Conservation (phyloP, 1,139 yeast species). For the Yamadazyma atlantica region DNA sequence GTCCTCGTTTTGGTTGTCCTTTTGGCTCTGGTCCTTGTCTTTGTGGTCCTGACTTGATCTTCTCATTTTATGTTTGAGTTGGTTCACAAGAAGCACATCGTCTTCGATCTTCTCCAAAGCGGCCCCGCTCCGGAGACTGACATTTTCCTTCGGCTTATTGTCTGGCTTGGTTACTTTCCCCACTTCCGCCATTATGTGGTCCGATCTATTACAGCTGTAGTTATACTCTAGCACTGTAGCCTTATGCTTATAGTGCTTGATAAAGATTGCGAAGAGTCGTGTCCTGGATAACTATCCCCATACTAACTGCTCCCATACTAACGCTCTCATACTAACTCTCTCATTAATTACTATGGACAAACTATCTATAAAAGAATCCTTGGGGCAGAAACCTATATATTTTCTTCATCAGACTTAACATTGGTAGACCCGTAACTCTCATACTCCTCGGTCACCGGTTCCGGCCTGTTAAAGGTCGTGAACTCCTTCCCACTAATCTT, state of each 20-base stretch:
- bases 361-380: no score
- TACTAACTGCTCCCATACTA: no score
- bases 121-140: no score
- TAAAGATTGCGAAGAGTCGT: no score
- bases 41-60: slow-evolving; percentile 1
- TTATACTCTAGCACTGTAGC: no score
- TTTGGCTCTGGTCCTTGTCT: slow-evolving; percentile 4
- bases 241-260: no score
- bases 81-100: slow-evolving; percentile 33
- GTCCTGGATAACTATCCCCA: no score
- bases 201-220: no score
- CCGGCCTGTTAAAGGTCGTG: slow-evolving; percentile 57
- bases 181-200: neutral
- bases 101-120: slow-evolving; percentile 39
- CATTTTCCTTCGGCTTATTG: no score
- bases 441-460: slow-evolving; percentile 10
- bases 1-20: slow-evolving; percentile 8
- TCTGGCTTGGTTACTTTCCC: neutral
- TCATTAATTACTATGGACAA: neutral
- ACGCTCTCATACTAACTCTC: neutral
- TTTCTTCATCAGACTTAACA: slow-evolving; percentile 8
- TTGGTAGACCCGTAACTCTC: slow-evolving; percentile 12
- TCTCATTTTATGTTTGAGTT: slow-evolving; percentile 22
- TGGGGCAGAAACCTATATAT: neutral
- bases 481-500: slow-evolving; percentile 45